Percentiles rank a stretch among this genome's conserved stretches.
Evolutionary conservation across 2,329 filamentous ascomycete species (phyloP).

Genomic region (Exophiala sp.): DNA sequence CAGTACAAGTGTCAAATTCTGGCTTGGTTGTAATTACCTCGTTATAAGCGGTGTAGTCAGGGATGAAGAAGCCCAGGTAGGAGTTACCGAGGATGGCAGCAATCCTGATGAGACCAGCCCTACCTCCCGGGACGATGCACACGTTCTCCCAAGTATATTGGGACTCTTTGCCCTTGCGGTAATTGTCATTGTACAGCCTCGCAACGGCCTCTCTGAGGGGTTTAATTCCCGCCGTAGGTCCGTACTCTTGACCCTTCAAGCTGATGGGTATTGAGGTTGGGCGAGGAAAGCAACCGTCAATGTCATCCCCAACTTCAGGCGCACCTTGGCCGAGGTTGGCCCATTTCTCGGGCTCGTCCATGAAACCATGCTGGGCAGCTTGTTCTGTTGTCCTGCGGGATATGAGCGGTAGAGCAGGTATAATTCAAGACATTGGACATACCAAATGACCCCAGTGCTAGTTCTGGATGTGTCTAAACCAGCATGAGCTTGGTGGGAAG

Average conservation of each 20-base stretch:
- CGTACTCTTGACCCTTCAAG: conserved; percentile 77
- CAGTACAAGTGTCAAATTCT: background rate
- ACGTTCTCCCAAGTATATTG: conserved; percentile 98
- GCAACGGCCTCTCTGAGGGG: conserved; percentile 83
- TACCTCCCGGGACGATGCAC: conserved; percentile 78
- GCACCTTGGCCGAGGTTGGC: conserved; percentile 92
- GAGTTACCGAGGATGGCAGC: conserved; percentile 89
- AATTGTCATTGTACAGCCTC: conserved; percentile 85
- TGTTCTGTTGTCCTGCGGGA: conserved; percentile 45
- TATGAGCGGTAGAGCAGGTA: background rate
- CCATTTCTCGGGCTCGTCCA: conserved; percentile 75
- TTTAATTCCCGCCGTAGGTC: conserved; percentile 90
- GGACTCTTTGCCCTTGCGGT: conserved; percentile 77
- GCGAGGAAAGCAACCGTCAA: conserved; percentile 78
- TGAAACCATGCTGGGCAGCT: conserved; percentile 80
- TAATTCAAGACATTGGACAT: conserved; percentile 30
- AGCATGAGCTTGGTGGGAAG: conserved; percentile 84
- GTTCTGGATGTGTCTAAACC: conserved; percentile 82
- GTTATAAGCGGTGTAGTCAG: conserved; percentile 94
- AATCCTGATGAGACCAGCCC: conserved; percentile 88
- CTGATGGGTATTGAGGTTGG: conserved; percentile 72
- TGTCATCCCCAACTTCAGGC: conserved; percentile 89
- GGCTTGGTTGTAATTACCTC: conserved; percentile 42
- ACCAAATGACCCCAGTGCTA: conserved; percentile 93
- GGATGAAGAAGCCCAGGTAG: conserved; percentile 89